phyloP scores from a whole-genome alignment of 2,329 filamentous ascomycete species.

The Knufia petricola region DNA sequence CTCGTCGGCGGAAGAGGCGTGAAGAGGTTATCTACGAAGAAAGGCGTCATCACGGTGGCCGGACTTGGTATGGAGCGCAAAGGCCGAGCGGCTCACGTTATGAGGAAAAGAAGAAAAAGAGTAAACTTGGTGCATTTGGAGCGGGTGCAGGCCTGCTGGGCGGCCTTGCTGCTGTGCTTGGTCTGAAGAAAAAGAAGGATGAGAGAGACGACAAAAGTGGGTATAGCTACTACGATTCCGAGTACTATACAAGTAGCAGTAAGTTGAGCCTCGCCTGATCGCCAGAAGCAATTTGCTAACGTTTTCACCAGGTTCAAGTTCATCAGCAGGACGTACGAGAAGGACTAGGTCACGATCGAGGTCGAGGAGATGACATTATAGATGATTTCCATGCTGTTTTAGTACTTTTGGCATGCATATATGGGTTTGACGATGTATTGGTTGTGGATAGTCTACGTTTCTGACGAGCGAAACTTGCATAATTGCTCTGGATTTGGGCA shows the following conservation, averaged over 20 bases:
- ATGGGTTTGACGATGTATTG: not conserved
- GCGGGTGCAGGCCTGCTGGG: slow-evolving; percentile 31
- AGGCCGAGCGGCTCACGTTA: slow-evolving; percentile 28
- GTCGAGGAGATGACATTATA: slow-evolving; percentile 3
- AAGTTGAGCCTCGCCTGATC: slow-evolving; percentile 26
- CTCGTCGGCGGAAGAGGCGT: slow-evolving; percentile 25
- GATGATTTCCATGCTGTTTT: not conserved
- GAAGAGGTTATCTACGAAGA: slow-evolving; percentile 34
- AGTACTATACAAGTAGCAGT: slow-evolving; percentile 33
- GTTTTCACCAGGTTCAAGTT: slow-evolving; percentile 33
- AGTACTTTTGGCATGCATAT: not conserved
- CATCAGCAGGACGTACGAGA: slow-evolving; percentile 31
- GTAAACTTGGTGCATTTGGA: slow-evolving; percentile 30
- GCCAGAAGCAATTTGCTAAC: slow-evolving; percentile 18
- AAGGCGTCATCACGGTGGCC: slow-evolving; percentile 23
- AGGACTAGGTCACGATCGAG: slow-evolving; percentile 21
- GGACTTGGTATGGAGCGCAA: slow-evolving; percentile 33
- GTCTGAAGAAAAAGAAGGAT: slow-evolving; percentile 32
- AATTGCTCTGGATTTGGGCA: no score
- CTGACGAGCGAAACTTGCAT: no score
- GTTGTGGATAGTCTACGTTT: no score
- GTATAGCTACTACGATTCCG: slow-evolving; percentile 25
- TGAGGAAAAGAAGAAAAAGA: slow-evolving; percentile 29
- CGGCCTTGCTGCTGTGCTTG: not conserved
- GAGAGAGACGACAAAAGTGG: slow-evolving; percentile 31